These are phyloP conservation scores for Byssothecium circinans DNA, from an alignment of 2,329 filamentous ascomycete species.

Conservation along the genomic window DNA sequence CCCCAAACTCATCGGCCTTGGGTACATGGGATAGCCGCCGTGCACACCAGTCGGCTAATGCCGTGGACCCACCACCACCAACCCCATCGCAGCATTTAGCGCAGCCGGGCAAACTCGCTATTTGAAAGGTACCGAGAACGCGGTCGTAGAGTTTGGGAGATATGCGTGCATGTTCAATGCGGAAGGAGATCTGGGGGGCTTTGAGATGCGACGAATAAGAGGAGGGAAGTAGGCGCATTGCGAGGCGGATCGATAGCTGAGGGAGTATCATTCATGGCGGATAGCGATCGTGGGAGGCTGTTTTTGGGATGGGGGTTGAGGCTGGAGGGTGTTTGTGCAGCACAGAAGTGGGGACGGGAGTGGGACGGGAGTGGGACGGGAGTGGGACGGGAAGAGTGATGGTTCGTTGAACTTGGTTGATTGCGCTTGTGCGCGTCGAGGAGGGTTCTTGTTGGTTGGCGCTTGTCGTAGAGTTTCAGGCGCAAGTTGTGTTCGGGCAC, in stretches of 20 bases:
- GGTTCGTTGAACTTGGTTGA: not conserved
- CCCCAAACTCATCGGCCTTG: not conserved
- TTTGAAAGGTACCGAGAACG: not conserved
- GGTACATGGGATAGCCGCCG: not conserved
- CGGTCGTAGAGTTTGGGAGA: not conserved
- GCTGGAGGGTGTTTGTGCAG: too few species aligned
- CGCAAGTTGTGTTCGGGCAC: too few species aligned
- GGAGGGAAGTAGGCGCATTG: not conserved
- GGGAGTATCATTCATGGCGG: not conserved
- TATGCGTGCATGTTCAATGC: too few species aligned
- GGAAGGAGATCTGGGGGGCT: not conserved
- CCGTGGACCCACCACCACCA: not conserved
- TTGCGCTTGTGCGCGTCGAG: not conserved
- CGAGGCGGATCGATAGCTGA: not conserved
- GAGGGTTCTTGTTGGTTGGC: not conserved
- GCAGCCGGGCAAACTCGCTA: not conserved
- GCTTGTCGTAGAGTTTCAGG: not conserved
- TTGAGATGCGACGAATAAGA: not conserved
- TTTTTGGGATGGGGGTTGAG: not conserved
- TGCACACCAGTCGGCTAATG: not conserved
- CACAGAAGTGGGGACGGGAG: too few species aligned
- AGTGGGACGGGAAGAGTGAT: not conserved
- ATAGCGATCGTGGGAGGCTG: not conserved
- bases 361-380: too few species aligned
- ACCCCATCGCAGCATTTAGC: not conserved